A percentile compares a stretch with the other conserved stretches of the same genome.
These are phyloP conservation scores for Leptomonas seymouri DNA, from an alignment of 208 protist genomes.

Conservation along the genomic window DNA sequence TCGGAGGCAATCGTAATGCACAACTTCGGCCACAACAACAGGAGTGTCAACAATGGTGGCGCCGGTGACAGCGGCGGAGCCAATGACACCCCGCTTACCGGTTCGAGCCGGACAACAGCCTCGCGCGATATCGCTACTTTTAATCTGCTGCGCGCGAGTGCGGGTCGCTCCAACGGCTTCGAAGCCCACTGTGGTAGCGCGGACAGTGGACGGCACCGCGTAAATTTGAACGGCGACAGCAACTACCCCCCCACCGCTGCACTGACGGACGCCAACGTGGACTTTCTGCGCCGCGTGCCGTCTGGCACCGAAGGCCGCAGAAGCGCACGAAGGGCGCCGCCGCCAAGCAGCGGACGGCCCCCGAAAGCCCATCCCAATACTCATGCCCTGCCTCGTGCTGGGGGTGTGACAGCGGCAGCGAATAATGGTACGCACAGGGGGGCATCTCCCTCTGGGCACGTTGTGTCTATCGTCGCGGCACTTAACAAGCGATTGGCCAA, in stretches of 20 bases:
- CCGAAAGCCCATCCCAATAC: constrained; percentile 6
- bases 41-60: background rate
- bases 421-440: too few species aligned
- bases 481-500: constrained; percentile 2
- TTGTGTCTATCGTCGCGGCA: background rate
- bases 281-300: constrained; percentile 6
- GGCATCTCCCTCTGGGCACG: background rate
- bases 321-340: too few species aligned
- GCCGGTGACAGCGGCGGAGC: too few species aligned
- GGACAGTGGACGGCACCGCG: background rate
- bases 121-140: constrained; percentile 15
- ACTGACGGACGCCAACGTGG: constrained; percentile 20
- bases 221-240: background rate
- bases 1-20: constrained; percentile 21
- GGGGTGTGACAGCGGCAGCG: constrained; percentile 2
- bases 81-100: too few species aligned
- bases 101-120: constrained; percentile 2
- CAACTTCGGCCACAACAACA: constrained; percentile 1
- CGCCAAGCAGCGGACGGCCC: constrained; percentile 8
- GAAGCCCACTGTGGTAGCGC: background rate
- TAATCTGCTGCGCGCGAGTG: constrained; percentile 9
- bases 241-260: background rate
- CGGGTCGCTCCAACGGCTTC: background rate
- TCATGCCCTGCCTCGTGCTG: background rate
- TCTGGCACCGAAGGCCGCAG: background rate